A percentile compares a stretch with the other conserved stretches of the same genome.
phyloP scores from a whole-genome alignment of 768 basidiomycete species.

The Leccinum variicolor region DNA sequence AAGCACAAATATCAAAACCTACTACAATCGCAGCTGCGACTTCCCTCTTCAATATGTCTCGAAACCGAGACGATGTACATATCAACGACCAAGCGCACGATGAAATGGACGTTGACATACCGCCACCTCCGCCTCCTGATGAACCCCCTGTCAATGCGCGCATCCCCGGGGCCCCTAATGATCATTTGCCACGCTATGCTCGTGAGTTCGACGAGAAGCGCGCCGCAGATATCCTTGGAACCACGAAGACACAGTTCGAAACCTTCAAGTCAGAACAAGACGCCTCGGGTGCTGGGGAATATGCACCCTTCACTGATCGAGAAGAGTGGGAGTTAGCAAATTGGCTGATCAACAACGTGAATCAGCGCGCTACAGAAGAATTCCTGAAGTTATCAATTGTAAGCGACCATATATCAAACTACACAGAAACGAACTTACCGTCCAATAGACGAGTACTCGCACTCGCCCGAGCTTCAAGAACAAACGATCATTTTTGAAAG shows the following conservation, averaged over 20 bases:
- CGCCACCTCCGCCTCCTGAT: too few species aligned
- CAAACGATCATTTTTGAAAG: too few species aligned
- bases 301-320: background rate
- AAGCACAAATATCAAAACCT: background rate
- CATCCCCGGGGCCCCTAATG: background rate
- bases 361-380: background rate
- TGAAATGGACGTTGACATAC: too few species aligned
- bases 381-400: background rate
- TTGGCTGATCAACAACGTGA: background rate
- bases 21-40: background rate
- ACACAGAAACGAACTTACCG: too few species aligned
- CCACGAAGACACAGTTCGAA: background rate
- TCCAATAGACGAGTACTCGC: background rate
- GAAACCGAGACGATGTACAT: too few species aligned
- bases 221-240: background rate
- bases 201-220: background rate
- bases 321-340: background rate
- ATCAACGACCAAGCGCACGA: too few species aligned
- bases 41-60: background rate
- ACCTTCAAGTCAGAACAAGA: background rate
- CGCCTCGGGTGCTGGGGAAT: background rate
- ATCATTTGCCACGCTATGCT: background rate
- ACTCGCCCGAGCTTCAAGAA: background rate
- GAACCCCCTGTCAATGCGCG: too few species aligned
- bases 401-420: too few species aligned